Conservation (phyloP, 192 early-diverging fungal species). For the Rhizophagus sp. region DNA sequence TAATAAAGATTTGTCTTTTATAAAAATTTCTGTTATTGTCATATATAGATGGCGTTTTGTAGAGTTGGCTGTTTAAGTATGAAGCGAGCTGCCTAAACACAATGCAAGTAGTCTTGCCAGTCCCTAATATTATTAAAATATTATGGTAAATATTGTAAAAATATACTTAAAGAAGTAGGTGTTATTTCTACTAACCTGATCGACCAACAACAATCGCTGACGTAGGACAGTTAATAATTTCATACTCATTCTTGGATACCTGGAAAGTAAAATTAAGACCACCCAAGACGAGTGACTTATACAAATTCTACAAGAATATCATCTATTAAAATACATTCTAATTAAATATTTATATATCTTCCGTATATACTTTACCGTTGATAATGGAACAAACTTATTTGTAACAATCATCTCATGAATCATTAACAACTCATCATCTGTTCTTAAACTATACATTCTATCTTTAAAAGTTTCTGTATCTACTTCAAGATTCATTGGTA, state of each 20-base stretch:
- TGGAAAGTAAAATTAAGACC: constrained; percentile 24
- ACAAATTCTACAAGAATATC: constrained; percentile 1
- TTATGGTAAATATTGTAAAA: not conserved
- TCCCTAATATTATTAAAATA: constrained; percentile 4
- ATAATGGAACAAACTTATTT: constrained; percentile 28
- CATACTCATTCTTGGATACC: constrained; percentile 16
- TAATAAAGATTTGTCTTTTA: constrained; percentile 30
- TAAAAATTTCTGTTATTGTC: not conserved
- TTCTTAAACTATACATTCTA: not conserved
- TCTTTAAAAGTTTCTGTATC: not conserved
- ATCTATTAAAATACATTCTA: not conserved
- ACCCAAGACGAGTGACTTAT: constrained; percentile 5
- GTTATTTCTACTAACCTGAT: constrained; percentile 1
- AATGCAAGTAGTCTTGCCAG: constrained; percentile 15
- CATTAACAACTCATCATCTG: constrained; percentile 15
- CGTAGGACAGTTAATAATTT: constrained; percentile 17
- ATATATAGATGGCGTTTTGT: not conserved
- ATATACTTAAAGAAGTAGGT: no score
- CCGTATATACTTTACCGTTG: constrained; percentile 18
- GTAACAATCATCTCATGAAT: constrained; percentile 25
- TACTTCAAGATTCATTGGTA: not conserved
- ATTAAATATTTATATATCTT: not conserved
- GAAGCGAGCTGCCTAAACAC: constrained; percentile 3
- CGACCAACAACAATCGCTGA: constrained; percentile 25
- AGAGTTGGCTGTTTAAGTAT: not conserved